Percentiles rank a stretch among this genome's conserved stretches.
These are phyloP conservation scores for Rhizopus sp. DNA, from an alignment of 371 early-diverging fungal genomes.

Conservation along the genomic window DNA sequence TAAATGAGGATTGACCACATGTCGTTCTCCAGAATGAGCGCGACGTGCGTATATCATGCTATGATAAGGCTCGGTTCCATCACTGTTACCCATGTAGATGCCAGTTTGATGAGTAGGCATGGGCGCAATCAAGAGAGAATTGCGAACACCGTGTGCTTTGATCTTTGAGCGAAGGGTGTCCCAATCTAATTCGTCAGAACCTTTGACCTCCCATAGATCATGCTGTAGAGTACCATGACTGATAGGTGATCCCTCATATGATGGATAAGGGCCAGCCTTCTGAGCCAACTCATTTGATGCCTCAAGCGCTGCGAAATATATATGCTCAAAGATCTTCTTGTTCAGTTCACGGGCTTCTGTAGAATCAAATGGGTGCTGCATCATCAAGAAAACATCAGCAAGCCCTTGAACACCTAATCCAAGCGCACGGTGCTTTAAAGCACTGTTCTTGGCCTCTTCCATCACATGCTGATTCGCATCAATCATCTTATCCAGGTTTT, in stretches of 20 bases:
- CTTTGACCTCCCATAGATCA: constrained; percentile 91
- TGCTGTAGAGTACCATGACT: constrained; percentile 96
- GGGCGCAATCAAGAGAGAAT: constrained; percentile 95
- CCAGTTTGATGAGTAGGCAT: constrained; percentile 99
- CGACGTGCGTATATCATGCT: constrained; percentile 98
- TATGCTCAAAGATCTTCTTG: constrained; percentile 95
- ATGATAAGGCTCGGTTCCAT: constrained; percentile 99
- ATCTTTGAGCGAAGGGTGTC: constrained; percentile 79
- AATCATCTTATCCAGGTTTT: constrained; percentile 97
- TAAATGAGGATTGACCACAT: constrained; percentile 97
- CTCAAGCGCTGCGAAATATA: constrained; percentile 97
- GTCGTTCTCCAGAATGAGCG: constrained; percentile 99
- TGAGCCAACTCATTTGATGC: constrained; percentile 94
- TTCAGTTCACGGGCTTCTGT: constrained; percentile 89
- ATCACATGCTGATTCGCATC: constrained; percentile 98
- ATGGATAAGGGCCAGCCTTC: constrained; percentile 83
- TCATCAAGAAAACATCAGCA: constrained; percentile 96
- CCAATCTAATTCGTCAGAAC: constrained; percentile 95
- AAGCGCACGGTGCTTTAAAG: constrained; percentile 95
- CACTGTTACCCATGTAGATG: constrained; percentile 98
- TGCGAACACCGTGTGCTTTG: constrained; percentile 91
- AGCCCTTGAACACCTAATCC: constrained; percentile 99
- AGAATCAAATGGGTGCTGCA: constrained; percentile 97
- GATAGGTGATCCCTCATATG: constrained; percentile 92
- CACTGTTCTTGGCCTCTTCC: constrained; percentile 84